Evolutionary conservation across 2,329 filamentous ascomycete species (phyloP), one percentile per base, ranked within the genome.

Genomic region (Diaporthe aspalathi): DNA sequence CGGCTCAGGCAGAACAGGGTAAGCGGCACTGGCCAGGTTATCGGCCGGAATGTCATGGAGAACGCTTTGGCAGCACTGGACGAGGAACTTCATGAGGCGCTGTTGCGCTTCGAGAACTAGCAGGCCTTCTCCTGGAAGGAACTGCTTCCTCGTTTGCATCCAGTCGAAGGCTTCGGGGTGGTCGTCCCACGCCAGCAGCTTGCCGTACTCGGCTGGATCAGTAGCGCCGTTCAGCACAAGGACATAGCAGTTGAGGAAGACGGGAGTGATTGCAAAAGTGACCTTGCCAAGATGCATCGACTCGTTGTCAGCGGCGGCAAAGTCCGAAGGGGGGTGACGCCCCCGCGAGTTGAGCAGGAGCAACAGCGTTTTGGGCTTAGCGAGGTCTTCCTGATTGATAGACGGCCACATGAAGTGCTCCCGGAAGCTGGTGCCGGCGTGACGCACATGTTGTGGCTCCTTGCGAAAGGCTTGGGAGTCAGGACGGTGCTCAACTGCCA

Each of bases 301-400:
- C 0, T 78, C 79, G 16, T 76, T 73, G 73, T 90, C 88, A 0
- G 82, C 80, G 0, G 76, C 79, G 0, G 84, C 84, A 74, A 91
- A 91, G 0, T 76, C 73, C 9, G 79, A 76, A 0, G 88, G 88
- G 0, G 75, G 73, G 68, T 88, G 75, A 0, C 85, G 82, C 6
- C 82, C 87, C 6, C 89, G 82, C 0, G 87, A 78, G 68, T 89
- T 87, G 22, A 91, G 76, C 27, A 91, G 79, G 9, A 91, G 77
- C 0, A 83, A 80, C 9, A 91, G 74, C 0, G 78, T 72, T 65
- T 83, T 85, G 0, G 82, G 76, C 35, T 84, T 80, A 0, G 75
- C 63, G 0, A 91, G 78, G 74, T 91, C 88, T 70, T 91, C 86
- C 54, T 86, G 80, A 73, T 91, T 91, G 76, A 91, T 84, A 57